phyloP scores from a whole-genome alignment of 2,329 filamentous ascomycete species.

The Sphaceloma murrayae region DNA sequence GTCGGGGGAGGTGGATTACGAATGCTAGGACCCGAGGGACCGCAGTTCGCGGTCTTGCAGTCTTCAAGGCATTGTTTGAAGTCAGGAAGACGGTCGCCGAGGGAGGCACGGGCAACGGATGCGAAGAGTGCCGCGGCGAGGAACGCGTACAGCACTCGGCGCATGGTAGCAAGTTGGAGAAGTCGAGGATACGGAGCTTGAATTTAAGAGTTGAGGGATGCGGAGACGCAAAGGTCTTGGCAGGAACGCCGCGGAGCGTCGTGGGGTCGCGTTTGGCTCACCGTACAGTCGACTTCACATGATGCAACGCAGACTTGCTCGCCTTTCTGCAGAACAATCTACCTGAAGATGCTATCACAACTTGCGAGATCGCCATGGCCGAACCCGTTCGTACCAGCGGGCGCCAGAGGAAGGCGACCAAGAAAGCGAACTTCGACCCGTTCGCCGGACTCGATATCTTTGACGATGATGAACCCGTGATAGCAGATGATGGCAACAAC shows the following conservation, averaged over 20 bases:
- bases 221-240: constrained; percentile 1
- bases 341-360: neutral
- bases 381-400: constrained; percentile 7
- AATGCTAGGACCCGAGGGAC: constrained; percentile 54
- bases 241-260: neutral
- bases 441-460: constrained; percentile 8
- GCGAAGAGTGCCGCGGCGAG: constrained; percentile 15
- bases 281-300: neutral
- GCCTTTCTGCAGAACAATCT: neutral
- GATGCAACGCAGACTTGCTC: neutral
- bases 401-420: constrained; percentile 6
- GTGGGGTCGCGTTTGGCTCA: neutral
- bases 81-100: constrained; percentile 76
- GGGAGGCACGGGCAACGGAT: constrained; percentile 50
- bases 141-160: constrained; percentile 5
- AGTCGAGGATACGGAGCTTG: constrained; percentile 9
- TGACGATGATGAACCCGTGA: constrained; percentile 3
- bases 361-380: neutral
- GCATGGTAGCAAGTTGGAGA: constrained; percentile 11
- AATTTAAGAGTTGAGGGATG: neutral
- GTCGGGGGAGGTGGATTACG: constrained; percentile 42
- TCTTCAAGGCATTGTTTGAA: constrained; percentile 84
- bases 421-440: neutral
- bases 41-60: constrained; percentile 73
- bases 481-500: neutral